A percentile compares a stretch with the other conserved stretches of the same genome.
phyloP scores from a whole-genome alignment of 257 asterid genomes.

The Primulina huaijiensis region DNA sequence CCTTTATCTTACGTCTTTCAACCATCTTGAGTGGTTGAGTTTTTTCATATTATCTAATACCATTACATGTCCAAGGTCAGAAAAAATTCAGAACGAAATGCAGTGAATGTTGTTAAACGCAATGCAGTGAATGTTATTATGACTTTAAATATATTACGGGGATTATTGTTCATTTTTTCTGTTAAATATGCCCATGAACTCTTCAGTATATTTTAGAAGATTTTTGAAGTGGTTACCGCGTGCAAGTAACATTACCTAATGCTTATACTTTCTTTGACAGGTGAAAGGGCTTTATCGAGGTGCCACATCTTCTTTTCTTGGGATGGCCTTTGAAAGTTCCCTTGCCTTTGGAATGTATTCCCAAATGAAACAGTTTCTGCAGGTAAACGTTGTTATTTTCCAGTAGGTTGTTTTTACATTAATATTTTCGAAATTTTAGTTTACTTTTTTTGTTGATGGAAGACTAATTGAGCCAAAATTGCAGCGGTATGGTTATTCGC shows the following conservation, averaged over 20 bases:
- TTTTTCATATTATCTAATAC: conserved; percentile 12
- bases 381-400: conserved; percentile 41
- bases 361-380: conserved; percentile 69
- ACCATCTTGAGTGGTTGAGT: conserved; percentile 18
- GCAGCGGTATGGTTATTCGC: conserved; percentile 13
- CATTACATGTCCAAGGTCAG: neutral
- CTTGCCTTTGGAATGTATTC: conserved; percentile 89
- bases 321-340: conserved; percentile 94
- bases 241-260: conserved; percentile 10
- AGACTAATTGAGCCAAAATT: conserved; percentile 13
- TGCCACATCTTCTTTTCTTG: conserved; percentile 84
- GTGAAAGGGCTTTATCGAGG: conserved; percentile 86
- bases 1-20: neutral
- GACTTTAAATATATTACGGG: conserved; percentile 11
- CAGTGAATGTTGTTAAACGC: conserved; percentile 3
- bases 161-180: neutral
- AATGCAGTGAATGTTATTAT: conserved; percentile 4
- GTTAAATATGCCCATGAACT: neutral
- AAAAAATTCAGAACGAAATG: neutral
- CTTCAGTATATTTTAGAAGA: conserved; percentile 19
- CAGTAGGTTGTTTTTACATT: neutral
- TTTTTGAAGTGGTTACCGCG: conserved; percentile 9
- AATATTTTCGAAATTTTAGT: conserved; percentile 12
- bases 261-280: conserved; percentile 38
- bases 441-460: conserved; percentile 23